Base-by-base conservation (phyloP, 108 stramenopile species). In the Parmales sp. region DNA sequence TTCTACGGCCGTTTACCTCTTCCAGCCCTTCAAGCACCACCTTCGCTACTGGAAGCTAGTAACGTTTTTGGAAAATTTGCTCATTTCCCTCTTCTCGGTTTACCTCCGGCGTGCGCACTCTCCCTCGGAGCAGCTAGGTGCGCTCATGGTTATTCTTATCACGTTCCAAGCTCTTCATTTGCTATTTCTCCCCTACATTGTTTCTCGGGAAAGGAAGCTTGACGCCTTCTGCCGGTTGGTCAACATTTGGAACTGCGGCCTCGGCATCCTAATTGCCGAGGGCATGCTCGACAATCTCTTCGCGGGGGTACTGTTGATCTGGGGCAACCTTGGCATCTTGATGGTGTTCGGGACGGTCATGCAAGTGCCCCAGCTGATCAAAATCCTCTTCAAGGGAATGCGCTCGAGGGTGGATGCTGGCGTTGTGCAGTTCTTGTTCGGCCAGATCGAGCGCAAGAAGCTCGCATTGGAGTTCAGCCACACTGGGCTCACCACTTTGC, bases 391-490 rank as follows among this genome's bases (percentile, higher is more conserved):
- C 45, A 16, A 13, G 26, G 28, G 8, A 1, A 1, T 67, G 26
- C 0, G 28, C 37, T 9, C 31, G 31, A 60, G 26, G 44, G 44
- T 26, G 44, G 66, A 69, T 44, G 23, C 1, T 8, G 26, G 51
- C 2, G 63, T 69, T 1, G 31, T 69, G 25, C 29, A 37, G 2
- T 46, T 69, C 37, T 6, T 69, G 6, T 29, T 69, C 39, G 20
- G 13, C 19, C 29, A 26, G 46, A 31, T 69, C 2, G 34, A 36
- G 28, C 3, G 8, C 2, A 69, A 64, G 63, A 43, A 41, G 41
- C 31, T 50, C 28, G 69, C 41, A 3, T 18, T 69, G 26, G 69
- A 69, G 69, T 34, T 60, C 63, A 25, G 11, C 43, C 28, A 69
- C 34, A 28, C 18, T 5, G 63, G 69, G 0, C 44, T 69, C 0